Evolutionary conservation across 768 basidiomycete species (phyloP).

Genomic region (Mycena capillaripes): DNA sequence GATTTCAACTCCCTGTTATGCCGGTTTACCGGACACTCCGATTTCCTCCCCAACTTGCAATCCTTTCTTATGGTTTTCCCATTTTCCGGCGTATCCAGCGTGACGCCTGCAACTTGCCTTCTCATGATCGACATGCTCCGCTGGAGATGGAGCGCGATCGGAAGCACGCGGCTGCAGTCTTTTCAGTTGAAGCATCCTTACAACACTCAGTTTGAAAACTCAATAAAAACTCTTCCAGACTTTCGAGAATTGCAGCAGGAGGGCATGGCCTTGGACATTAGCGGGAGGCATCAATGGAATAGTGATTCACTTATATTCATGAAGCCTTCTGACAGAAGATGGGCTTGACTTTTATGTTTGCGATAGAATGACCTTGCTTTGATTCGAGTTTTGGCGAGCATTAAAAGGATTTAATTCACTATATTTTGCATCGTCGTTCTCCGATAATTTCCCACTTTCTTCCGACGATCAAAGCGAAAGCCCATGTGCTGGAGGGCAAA

Average conservation of each 20-base stretch:
- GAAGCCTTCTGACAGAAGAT: too few species aligned
- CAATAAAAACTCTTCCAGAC: background rate
- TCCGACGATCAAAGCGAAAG: too few species aligned
- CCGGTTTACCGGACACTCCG: background rate
- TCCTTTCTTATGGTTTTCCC: background rate
- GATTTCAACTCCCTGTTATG: background rate
- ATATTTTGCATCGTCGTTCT: too few species aligned
- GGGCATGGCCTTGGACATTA: background rate
- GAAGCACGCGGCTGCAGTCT: background rate
- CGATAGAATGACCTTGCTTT: too few species aligned
- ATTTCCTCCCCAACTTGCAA: slow-evolving; percentile 15
- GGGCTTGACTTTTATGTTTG: too few species aligned
- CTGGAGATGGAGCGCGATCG: background rate
- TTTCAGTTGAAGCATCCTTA: background rate
- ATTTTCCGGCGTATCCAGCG: background rate
- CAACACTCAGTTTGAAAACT: background rate
- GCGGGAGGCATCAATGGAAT: background rate
- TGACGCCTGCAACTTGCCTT: background rate
- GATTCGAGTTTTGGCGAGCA: too few species aligned
- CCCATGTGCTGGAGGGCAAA: too few species aligned
- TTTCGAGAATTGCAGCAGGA: background rate
- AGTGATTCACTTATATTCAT: too few species aligned
- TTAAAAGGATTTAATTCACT: too few species aligned
- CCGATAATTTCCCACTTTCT: too few species aligned
- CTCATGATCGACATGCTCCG: background rate